Base-by-base conservation (phyloP, 2,329 filamentous ascomycete genomes). In the Penicillium expansum region DNA sequence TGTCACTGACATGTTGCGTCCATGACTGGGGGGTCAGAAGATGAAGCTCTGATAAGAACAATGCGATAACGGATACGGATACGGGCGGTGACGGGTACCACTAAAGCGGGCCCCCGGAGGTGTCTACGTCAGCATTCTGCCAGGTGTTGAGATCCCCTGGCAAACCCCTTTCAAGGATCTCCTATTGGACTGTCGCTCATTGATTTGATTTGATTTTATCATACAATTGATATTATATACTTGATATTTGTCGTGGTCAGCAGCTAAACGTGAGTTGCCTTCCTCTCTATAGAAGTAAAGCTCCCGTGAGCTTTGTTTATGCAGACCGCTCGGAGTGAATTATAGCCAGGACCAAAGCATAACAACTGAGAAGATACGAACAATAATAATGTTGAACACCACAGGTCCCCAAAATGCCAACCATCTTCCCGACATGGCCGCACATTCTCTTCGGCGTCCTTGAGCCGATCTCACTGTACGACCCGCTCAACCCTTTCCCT, bases 391-490 rank as follows among this genome's bases (percentile, higher is more conserved):
- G 4, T 38, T 50, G 38, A 47, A 24, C 13, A 6, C 33, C 9
- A 16, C n/a, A 56, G 54, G 10, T 47, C 16, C 32, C 16, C 51
- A 65, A 47, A 54, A 69, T 69, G 66, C 59, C 66, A 7, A 74
- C 85, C 29, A 80, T 83, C 60, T 79, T 91, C 22, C 87, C 88
- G 2, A 68, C 79, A 3, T 78, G 89, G 66, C 88, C 88, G 13
- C 80, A 86, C 58, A 70, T 88, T 47, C 76, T 89, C 48, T 89
- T 91, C 62, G 88, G 85, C 30, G 71, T 89, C 52, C 69, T 89
- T 41, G 88, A 91, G 72, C 88, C 88, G 32, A 77, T 89, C 57
- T 86, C 86, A 20, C 78, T 89, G 86, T 88, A 79, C 75, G 81
- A 35, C 59, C 48, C 35, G 30, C 44, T 20, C 44, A 50, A 47